phyloP scores from a whole-genome alignment of 805 yeast species.

The Ascoidea asiatica region DNA sequence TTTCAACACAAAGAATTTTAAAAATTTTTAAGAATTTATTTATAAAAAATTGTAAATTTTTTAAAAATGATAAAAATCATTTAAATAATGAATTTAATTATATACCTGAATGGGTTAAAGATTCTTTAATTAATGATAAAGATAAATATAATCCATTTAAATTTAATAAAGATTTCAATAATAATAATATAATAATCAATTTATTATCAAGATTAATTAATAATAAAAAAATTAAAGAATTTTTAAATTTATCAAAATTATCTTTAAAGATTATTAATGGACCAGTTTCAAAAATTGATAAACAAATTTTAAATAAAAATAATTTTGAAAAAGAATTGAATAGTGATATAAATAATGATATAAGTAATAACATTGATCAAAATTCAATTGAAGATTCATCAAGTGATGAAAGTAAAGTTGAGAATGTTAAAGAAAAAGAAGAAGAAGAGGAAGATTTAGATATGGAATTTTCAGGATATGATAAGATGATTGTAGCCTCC shows the following conservation, averaged over 20 bases:
- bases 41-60: slow-evolving; percentile 19
- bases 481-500: slow-evolving; percentile 27
- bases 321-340: slow-evolving; percentile 23
- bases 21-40: slow-evolving; percentile 14
- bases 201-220: slow-evolving; percentile 35
- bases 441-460: slow-evolving; percentile 9
- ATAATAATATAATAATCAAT: slow-evolving; percentile 23
- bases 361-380: slow-evolving; percentile 3
- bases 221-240: slow-evolving; percentile 22
- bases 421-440: slow-evolving; percentile 3
- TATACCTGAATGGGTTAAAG: slow-evolving; percentile 20
- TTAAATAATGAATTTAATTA: slow-evolving; percentile 18
- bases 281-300: slow-evolving; percentile 29
- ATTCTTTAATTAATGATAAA: slow-evolving; percentile 18
- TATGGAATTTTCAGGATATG: slow-evolving; percentile 17
- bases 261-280: slow-evolving; percentile 30
- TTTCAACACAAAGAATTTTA: slow-evolving; percentile 9
- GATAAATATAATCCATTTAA: slow-evolving; percentile 30
- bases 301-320: slow-evolving; percentile 24
- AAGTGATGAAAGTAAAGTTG: slow-evolving; percentile 11
- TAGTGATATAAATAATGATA: slow-evolving; percentile 14
- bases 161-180: slow-evolving; percentile 22
- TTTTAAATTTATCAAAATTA: slow-evolving; percentile 16
- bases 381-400: slow-evolving; percentile 8
- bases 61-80: slow-evolving; percentile 9